These are phyloP conservation scores for Botrytis hyacinthi DNA, from an alignment of 2,329 filamentous ascomycete genomes.

Conservation along the genomic window DNA sequence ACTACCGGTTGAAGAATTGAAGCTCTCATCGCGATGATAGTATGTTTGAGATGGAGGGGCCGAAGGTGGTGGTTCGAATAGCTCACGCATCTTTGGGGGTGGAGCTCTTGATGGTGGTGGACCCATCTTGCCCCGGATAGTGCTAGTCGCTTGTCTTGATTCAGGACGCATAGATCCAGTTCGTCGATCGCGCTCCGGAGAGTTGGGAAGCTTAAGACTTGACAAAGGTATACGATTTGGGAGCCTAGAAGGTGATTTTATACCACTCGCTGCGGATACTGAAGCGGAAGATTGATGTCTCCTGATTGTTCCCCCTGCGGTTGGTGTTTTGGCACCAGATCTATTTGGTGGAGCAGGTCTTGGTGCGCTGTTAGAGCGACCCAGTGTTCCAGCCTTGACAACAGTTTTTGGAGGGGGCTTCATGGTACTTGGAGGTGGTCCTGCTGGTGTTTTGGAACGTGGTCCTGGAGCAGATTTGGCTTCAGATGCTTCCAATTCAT, in stretches of 20 bases:
- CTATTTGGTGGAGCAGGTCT: conserved; percentile 33
- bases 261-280: conserved; percentile 22
- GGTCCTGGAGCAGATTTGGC: conserved; percentile 58
- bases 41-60: conserved; percentile 52
- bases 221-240: conserved; percentile 68
- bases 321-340: conserved; percentile 52
- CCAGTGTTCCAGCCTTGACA: conserved; percentile 33
- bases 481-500: conserved; percentile 69
- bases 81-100: conserved; percentile 89
- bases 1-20: conserved; percentile 50
- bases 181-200: conserved; percentile 63
- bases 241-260: conserved; percentile 64
- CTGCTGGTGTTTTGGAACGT: conserved; percentile 73
- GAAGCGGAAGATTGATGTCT: conserved; percentile 34
- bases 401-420: conserved; percentile 25
- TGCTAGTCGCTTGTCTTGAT: conserved; percentile 38
- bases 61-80: conserved; percentile 53
- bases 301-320: conserved; percentile 40
- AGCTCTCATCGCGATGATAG: conserved; percentile 49
- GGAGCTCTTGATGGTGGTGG: conserved; percentile 62
- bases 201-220: conserved; percentile 71
- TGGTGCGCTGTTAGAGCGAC: conserved; percentile 34
- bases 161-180: conserved; percentile 26
- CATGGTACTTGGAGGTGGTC: conserved; percentile 49
- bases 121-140: conserved; percentile 45